Evolutionary conservation across 2,329 filamentous ascomycete genomes (phyloP).

Genomic region (Fusarium beomiforme): DNA sequence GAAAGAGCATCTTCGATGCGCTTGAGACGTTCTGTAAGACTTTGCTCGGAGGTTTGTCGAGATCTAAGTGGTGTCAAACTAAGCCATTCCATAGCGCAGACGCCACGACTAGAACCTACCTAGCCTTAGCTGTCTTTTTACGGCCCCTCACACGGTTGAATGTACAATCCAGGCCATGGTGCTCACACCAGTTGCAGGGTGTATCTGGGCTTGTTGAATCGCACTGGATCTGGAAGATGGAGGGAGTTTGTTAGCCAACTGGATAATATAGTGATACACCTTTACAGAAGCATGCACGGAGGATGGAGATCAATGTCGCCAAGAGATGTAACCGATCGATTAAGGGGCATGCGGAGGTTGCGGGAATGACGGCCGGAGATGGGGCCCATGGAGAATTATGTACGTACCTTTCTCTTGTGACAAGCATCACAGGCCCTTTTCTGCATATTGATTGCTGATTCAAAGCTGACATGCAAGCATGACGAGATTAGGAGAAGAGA

Average conservation of each 20-base stretch:
- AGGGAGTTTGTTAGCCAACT: background rate
- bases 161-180: slow-evolving; percentile 37
- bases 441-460: slow-evolving; percentile 17
- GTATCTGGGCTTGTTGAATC: slow-evolving; percentile 11
- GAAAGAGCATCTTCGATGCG: slow-evolving; percentile 37
- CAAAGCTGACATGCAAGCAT: background rate
- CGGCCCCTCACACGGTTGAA: slow-evolving; percentile 40
- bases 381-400: background rate
- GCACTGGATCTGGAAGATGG: slow-evolving; percentile 33
- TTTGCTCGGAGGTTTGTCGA: slow-evolving; percentile 27
- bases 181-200: slow-evolving; percentile 40
- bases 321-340: slow-evolving; percentile 8
- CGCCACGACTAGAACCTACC: slow-evolving; percentile 8
- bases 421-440: slow-evolving; percentile 39
- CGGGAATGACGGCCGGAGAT: background rate
- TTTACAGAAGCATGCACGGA: background rate
- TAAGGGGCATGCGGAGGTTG: background rate
- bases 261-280: background rate
- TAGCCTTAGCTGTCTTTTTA: slow-evolving; percentile 28
- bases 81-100: background rate
- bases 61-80: slow-evolving; percentile 4
- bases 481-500: background rate
- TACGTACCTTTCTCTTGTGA: slow-evolving; percentile 39
- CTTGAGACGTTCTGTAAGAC: slow-evolving; percentile 31
- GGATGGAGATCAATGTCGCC: background rate